Percentiles rank a stretch among this genome's conserved stretches.
phyloP scores from a whole-genome alignment of 2,329 filamentous ascomycete species.

The Mycosphaerella arachidis region DNA sequence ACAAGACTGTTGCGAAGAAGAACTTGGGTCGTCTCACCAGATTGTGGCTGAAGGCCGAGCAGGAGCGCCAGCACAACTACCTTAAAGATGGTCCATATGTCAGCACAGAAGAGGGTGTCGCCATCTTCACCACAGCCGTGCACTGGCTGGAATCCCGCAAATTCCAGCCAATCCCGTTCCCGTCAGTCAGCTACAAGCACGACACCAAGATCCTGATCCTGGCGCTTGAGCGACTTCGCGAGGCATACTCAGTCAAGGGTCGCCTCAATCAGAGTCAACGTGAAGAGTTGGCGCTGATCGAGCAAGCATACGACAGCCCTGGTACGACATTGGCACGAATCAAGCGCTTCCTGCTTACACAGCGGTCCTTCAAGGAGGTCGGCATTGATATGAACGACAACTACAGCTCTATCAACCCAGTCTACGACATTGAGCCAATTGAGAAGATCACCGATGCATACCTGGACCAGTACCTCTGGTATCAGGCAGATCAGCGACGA shows the following conservation, averaged over 20 bases:
- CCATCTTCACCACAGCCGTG: constrained; percentile 97
- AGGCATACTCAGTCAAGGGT: constrained; percentile 97
- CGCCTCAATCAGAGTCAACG: constrained; percentile 95
- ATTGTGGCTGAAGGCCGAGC: constrained; percentile 95
- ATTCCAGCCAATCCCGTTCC: constrained; percentile 97
- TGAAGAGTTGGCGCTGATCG: constrained; percentile 92
- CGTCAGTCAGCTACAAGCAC: constrained; percentile 98
- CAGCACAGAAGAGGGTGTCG: constrained; percentile 95
- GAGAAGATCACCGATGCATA: constrained; percentile 99
- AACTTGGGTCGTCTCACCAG: constrained; percentile 91
- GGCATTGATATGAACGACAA: constrained; percentile 99
- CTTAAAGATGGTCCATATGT: constrained; percentile 99
- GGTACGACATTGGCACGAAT: constrained; percentile 93
- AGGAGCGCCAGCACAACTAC: constrained; percentile 98
- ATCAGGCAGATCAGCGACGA: constrained; percentile 94
- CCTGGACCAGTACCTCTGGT: constrained; percentile 97
- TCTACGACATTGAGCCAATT: constrained; percentile 97
- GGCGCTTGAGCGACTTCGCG: constrained; percentile 83
- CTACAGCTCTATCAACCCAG: constrained; percentile 97
- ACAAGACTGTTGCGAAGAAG: constrained; percentile 99
- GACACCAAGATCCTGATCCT: constrained; percentile 98
- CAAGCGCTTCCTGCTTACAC: constrained; percentile 94
- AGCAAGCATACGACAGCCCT: constrained; percentile 96
- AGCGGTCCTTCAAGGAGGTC: constrained; percentile 97
- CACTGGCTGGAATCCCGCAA: constrained; percentile 98